These are phyloP conservation scores for Tuber calosporum DNA, from an alignment of 495 filamentous ascomycete species.

Conservation along the genomic window DNA sequence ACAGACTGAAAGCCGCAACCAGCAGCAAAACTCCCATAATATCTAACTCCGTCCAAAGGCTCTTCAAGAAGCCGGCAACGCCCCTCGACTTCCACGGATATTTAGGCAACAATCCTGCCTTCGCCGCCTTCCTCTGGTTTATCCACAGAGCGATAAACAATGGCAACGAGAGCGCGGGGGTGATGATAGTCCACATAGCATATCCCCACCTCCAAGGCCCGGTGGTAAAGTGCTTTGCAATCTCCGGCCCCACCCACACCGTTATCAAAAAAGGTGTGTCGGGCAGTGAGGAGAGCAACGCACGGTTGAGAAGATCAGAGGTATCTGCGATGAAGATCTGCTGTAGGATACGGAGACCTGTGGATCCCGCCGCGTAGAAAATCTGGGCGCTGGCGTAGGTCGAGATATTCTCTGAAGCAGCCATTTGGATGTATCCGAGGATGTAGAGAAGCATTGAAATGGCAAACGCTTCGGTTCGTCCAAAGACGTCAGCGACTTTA, in stretches of 20 bases:
- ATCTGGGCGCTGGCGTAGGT: constrained; percentile 62
- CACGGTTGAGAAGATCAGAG: constrained; percentile 59
- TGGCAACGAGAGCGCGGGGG: constrained; percentile 51
- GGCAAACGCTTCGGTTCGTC: constrained; percentile 59
- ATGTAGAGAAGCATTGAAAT: constrained; percentile 49
- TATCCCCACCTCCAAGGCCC: constrained; percentile 40
- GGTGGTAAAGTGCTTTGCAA: constrained; percentile 45
- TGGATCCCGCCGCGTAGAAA: constrained; percentile 61
- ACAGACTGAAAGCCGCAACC: constrained; percentile 52
- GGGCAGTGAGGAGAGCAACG: constrained; percentile 54
- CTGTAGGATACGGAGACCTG: constrained; percentile 58
- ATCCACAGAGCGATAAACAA: constrained; percentile 51
- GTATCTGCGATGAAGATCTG: constrained; percentile 71
- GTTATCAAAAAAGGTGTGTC: constrained; percentile 58
- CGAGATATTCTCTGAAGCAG: constrained; percentile 57
- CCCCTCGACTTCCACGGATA: constrained; percentile 44
- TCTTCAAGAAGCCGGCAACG: constrained; percentile 43
- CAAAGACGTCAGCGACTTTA: constrained; percentile 63
- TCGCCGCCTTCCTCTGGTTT: constrained; percentile 53
- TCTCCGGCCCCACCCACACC: constrained; percentile 57
- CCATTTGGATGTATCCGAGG: constrained; percentile 63
- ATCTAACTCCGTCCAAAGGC: constrained; percentile 53
- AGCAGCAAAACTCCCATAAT: constrained; percentile 53
- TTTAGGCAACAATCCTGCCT: constrained; percentile 48
- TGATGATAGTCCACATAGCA: constrained; percentile 41